Evolutionary conservation across 305 asterid genomes (phyloP).

Genomic region (Withania somnifera): DNA sequence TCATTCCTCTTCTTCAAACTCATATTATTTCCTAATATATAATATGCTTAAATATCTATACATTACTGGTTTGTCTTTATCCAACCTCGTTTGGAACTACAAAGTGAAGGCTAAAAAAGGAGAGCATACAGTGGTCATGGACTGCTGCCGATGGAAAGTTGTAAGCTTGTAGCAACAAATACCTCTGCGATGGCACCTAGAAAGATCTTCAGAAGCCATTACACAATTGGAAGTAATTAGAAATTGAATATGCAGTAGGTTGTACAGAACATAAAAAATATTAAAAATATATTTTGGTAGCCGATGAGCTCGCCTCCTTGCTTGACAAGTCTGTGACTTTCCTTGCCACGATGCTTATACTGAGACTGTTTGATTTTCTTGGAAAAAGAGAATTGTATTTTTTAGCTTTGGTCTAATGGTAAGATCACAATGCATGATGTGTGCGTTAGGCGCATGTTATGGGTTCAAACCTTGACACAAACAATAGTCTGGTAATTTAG

Average conservation of each 20-base stretch:
- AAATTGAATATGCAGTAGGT: background rate
- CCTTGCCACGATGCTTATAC: background rate
- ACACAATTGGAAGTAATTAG: background rate
- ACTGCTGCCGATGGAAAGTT: background rate
- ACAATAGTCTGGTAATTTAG: background rate
- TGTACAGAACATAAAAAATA: background rate
- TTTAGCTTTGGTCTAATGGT: background rate
- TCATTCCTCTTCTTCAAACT: background rate
- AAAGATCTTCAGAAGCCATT: background rate
- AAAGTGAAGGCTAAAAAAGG: background rate
- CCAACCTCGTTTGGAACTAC: background rate
- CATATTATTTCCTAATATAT: background rate
- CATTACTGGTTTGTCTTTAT: background rate
- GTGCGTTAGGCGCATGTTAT: background rate
- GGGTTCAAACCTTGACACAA: background rate
- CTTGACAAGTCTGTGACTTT: background rate
- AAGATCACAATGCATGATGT: background rate
- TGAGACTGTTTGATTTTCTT: background rate
- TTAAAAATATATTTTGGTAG: background rate
- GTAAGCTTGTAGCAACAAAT: background rate
- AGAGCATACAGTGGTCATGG: background rate
- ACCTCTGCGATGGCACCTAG: background rate
- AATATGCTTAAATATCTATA: background rate
- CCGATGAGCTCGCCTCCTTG: background rate
- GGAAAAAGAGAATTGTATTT: background rate